Evolutionary conservation across 257 asterid genomes (phyloP), one percentile per base, ranked within the genome.

Genomic region (Ballota nigra): DNA sequence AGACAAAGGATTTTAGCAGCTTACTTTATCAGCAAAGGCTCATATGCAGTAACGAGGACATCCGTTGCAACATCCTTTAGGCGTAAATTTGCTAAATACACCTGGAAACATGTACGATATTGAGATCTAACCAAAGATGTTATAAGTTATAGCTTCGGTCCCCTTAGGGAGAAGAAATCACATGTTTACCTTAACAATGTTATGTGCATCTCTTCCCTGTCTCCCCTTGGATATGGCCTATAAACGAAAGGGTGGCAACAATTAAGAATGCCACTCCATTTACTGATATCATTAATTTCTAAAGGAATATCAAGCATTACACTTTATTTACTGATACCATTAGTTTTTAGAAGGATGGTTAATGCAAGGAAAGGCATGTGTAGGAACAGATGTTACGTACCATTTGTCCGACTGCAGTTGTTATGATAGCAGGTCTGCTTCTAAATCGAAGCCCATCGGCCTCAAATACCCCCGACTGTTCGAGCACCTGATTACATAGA

Each of bases 181-280:
- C 66, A 34, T 77, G 52, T 63, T 66, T 70, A 90, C 98, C 96
- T 83, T 88, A 6, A 94, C 92, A 19, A 81, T 43, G 78, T 94
- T 89, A 36, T 86, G 91, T 15, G 98, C 99, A 74, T 91, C 97
- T 80, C 98, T 89, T 52, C 98, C 99, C 70, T 94, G 99, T 61
- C 93, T 88, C 71, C 96, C 98, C 85, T 94, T 94, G 20, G 98
- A 85, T 75, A 91, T 74, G 52, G 83, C 92, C 98, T 94, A 69
- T 23, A 80, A 78, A 73, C 41, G 47, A 70, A n/a, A 63, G 53
- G 69, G 58, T 61, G 16, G 24, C 19, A 67, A 26, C 12, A 73
- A 18, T 73, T 19, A 57, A 26, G 71, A 8, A 18, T 29, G 4
- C 19, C 22, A 15, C 16, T 41, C 8, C 49, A 36, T 51, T 52